phyloP scores from a whole-genome alignment of 108 stramenopile genomes.

The Pseudonitzschia pungens region DNA sequence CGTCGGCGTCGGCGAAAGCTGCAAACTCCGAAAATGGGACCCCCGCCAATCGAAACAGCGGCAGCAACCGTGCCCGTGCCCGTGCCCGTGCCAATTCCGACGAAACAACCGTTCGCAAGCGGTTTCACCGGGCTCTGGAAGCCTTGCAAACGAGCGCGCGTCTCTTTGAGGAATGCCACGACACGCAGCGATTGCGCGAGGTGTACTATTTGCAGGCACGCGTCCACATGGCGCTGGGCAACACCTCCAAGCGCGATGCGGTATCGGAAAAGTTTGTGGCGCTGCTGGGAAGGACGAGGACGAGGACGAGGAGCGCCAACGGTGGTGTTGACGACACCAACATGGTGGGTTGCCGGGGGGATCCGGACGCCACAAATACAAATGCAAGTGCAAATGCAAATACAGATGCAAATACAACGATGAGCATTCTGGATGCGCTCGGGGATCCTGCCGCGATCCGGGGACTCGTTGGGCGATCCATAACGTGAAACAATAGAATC shows the following conservation, averaged over 20 bases:
- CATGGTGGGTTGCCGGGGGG: too few species aligned
- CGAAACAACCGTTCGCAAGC: neutral
- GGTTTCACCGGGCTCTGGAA: constrained; percentile 1
- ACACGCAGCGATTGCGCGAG: constrained; percentile 50
- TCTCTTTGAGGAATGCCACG: constrained; percentile 56
- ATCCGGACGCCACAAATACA: too few species aligned
- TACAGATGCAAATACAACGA: too few species aligned
- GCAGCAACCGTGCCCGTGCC: too few species aligned
- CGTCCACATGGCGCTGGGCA: constrained; percentile 32
- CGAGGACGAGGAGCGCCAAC: too few species aligned
- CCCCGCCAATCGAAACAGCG: too few species aligned
- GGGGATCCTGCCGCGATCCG: constrained; percentile 1
- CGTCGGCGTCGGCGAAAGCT: too few species aligned
- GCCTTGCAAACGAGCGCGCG: constrained; percentile 32
- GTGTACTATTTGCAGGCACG: constrained; percentile 68
- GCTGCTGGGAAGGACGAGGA: neutral
- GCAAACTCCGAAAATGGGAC: too few species aligned
- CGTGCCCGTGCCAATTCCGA: neutral
- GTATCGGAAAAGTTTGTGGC: constrained; percentile 30
- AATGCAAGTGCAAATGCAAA: too few species aligned
- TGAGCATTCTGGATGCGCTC: neutral
- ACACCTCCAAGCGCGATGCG: constrained; percentile 24
- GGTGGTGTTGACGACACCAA: too few species aligned
- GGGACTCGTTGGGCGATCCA: neutral
- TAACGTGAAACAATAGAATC: too few species aligned